A percentile compares a stretch with the other conserved stretches of the same genome.
phyloP scores from a whole-genome alignment of 805 yeast genomes.

The Candida chauliodis region DNA sequence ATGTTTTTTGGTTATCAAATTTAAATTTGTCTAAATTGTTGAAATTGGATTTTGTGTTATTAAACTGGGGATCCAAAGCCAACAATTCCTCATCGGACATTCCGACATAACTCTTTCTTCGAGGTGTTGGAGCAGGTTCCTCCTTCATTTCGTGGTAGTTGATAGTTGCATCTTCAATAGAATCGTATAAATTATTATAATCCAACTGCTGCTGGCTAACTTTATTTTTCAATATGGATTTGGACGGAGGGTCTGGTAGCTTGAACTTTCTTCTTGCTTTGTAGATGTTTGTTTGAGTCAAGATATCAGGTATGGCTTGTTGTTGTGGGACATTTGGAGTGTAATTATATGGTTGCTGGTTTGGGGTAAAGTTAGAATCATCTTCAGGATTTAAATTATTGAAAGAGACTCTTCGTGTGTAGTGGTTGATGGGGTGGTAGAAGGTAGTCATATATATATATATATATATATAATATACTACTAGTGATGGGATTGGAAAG shows the following conservation, averaged over 20 bases:
- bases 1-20: conserved; percentile 39
- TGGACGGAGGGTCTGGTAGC: conserved; percentile 30
- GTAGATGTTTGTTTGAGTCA: background rate
- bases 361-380: background rate
- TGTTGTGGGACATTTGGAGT: conserved; percentile 11
- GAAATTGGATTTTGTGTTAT: conserved; percentile 30
- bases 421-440: conserved; percentile 7
- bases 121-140: conserved; percentile 10
- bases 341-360: background rate
- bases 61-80: conserved; percentile 52
- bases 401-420: conserved; percentile 41
- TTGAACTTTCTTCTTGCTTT: conserved; percentile 11
- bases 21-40: conserved; percentile 42
- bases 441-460: conserved; percentile 3
- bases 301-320: conserved; percentile 6
- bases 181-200: conserved; percentile 11
- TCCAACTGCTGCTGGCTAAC: conserved; percentile 25
- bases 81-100: conserved; percentile 54
- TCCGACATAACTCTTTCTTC: conserved; percentile 46
- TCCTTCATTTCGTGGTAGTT: conserved; percentile 17
- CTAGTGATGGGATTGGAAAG: too few relatives aligned
- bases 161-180: conserved; percentile 13
- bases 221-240: conserved; percentile 38
- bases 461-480: too few relatives aligned
- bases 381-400: conserved; percentile 35